Percentiles rank a stretch among this genome's conserved stretches.
Conservation (phyloP, 169 alveolate species). For the Ichthyophthirius multifiliis region DNA sequence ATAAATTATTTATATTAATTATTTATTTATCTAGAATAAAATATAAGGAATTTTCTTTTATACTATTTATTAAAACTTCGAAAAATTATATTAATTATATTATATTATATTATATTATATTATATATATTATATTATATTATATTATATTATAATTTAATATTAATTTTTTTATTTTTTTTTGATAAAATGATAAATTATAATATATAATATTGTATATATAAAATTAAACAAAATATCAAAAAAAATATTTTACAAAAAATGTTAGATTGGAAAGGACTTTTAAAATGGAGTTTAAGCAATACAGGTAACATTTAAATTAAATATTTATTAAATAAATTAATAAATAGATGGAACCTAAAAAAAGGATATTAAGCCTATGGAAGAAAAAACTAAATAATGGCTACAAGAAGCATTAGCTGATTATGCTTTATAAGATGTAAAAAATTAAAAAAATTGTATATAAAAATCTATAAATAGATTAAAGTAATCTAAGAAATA, state of each 20-base stretch:
- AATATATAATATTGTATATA: no score
- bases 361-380: conserved; percentile 62
- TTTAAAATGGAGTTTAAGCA: conserved; percentile 63
- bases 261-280: conserved; percentile 77
- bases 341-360: conserved; percentile 52
- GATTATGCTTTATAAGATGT: conserved; percentile 60
- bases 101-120: no score
- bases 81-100: no score
- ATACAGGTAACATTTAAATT: neutral
- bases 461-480: neutral
- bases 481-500: conserved; percentile 65
- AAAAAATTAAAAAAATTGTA: neutral
- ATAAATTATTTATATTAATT: no score
- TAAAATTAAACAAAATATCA: neutral
- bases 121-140: no score
- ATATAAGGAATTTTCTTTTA: no score
- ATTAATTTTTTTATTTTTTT: no score
- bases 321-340: neutral
- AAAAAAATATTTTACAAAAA: neutral
- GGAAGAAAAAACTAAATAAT: conserved; percentile 73
- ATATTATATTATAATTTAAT: no score
- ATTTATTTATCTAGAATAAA: no score
- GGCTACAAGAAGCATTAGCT: conserved; percentile 71
- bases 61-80: no score
- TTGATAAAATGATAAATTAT: no score